Evolutionary conservation across 106 monocot species (phyloP).

Genomic region (Alisma plantagoaquatica): DNA sequence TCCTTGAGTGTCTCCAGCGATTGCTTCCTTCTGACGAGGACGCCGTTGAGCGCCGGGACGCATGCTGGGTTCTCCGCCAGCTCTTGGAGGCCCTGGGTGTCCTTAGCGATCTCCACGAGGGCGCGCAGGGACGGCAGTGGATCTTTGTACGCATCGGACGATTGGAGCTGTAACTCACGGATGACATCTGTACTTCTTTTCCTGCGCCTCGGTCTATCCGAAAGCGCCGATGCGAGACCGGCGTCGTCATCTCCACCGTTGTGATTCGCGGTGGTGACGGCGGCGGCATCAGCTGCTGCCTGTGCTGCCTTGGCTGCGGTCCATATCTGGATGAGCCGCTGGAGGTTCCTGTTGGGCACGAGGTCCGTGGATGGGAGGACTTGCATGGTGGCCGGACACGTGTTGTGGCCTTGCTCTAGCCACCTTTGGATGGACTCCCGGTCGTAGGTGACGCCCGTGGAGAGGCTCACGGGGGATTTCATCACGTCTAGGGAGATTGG

Average conservation of each 20-base stretch:
- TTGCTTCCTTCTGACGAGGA: slow-evolving; percentile 10
- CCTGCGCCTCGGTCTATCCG: neutral
- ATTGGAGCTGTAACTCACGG: neutral
- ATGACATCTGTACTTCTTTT: neutral
- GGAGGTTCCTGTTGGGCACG: slow-evolving; percentile 78
- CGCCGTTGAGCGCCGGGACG: slow-evolving; percentile 18
- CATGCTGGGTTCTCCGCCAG: slow-evolving; percentile 30
- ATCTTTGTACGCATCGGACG: neutral
- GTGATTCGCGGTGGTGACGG: slow-evolving; percentile 1
- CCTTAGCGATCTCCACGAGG: too few species aligned
- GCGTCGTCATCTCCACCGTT: neutral
- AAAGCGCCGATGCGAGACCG: neutral
- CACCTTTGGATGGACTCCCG: slow-evolving; percentile 75
- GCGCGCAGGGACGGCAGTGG: too few species aligned
- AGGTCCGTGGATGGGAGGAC: slow-evolving; percentile 70
- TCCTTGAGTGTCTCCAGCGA: slow-evolving; percentile 14
- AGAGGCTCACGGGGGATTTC: slow-evolving; percentile 91
- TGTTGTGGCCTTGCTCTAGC: slow-evolving; percentile 77
- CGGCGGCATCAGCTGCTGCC: neutral
- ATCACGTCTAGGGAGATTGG: slow-evolving; percentile 95
- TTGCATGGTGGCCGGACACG: slow-evolving; percentile 82
- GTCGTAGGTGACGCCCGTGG: slow-evolving; percentile 96
- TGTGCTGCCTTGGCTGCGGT: too few species aligned
- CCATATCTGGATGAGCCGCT: slow-evolving; percentile 59
- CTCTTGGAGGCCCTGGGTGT: slow-evolving; percentile 19